Evolutionary conservation across 108 stramenopile genomes (phyloP).

Genomic region (Fistulifera pelliculosa): DNA sequence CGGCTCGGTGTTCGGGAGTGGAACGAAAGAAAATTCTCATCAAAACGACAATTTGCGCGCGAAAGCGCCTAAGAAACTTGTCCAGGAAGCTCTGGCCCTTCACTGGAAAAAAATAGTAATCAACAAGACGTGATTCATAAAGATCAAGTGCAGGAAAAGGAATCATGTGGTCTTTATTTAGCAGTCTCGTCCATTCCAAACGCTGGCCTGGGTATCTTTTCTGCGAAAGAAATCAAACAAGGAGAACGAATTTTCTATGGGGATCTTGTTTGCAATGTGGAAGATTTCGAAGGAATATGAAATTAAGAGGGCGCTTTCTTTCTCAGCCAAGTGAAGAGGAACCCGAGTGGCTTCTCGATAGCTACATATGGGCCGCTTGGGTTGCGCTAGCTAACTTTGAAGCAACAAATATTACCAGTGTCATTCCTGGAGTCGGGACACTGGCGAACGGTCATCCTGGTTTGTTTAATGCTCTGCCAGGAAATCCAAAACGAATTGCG

Average conservation of each 20-base stretch:
- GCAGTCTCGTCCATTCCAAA: slow-evolving; percentile 46
- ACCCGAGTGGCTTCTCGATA: slow-evolving; percentile 16
- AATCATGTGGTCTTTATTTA: slow-evolving; percentile 28
- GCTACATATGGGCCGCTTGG: slow-evolving; percentile 15
- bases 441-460: slow-evolving; percentile 42
- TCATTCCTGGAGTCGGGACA: slow-evolving; percentile 37
- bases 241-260: not conserved
- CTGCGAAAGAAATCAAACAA: slow-evolving; percentile 9
- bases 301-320: not conserved
- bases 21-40: too few relatives aligned
- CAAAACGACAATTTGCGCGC: too few relatives aligned
- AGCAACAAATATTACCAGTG: slow-evolving; percentile 11
- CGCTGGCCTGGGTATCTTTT: slow-evolving; percentile 40
- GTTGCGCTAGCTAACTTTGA: slow-evolving; percentile 12
- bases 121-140: too few relatives aligned
- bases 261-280: slow-evolving; percentile 7
- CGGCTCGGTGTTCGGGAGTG: too few relatives aligned
- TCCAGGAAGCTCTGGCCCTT: too few relatives aligned
- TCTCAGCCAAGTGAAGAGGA: not conserved
- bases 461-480: not conserved
- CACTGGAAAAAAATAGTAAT: too few relatives aligned
- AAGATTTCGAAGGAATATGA: not conserved
- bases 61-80: too few relatives aligned
- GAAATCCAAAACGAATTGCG: too few relatives aligned
- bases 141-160: too few relatives aligned